Percentiles rank a stretch among this genome's conserved stretches.
Conservation (phyloP, 2,329 filamentous ascomycete species). For the Cordyceps militaris region DNA sequence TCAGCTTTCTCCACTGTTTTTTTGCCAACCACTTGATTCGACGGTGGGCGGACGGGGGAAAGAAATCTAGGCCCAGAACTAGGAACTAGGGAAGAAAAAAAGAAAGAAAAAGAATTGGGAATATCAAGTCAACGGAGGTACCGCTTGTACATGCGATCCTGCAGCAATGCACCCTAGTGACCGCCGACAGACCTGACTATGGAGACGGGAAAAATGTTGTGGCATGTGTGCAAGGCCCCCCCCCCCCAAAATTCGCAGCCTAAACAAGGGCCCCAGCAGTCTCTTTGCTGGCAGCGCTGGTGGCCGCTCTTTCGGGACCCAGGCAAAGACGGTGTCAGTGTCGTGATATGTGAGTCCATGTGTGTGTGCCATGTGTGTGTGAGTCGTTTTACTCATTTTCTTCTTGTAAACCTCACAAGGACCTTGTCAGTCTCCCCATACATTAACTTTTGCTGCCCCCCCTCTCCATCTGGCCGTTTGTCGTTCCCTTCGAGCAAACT, state of each 20-base stretch:
- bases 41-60: not conserved
- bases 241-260: not conserved
- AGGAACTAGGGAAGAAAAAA: not conserved
- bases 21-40: not conserved
- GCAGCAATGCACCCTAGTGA: not conserved
- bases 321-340: not conserved
- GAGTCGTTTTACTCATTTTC: not conserved
- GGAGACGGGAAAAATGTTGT: not conserved
- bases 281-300: not conserved
- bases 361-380: not conserved
- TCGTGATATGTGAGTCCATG: slow-evolving; percentile 1
- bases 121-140: not conserved
- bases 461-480: not conserved
- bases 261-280: not conserved
- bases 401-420: not conserved
- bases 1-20: not conserved
- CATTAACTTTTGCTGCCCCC: not conserved
- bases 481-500: not conserved
- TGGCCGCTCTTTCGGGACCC: not conserved
- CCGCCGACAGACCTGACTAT: not conserved
- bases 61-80: slow-evolving; percentile 1
- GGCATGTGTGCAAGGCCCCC: not conserved
- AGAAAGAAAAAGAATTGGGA: not conserved
- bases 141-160: not conserved
- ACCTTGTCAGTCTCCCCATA: not conserved